Base-by-base conservation (phyloP, 257 asterid species). In the Sherardia arvensis region DNA sequence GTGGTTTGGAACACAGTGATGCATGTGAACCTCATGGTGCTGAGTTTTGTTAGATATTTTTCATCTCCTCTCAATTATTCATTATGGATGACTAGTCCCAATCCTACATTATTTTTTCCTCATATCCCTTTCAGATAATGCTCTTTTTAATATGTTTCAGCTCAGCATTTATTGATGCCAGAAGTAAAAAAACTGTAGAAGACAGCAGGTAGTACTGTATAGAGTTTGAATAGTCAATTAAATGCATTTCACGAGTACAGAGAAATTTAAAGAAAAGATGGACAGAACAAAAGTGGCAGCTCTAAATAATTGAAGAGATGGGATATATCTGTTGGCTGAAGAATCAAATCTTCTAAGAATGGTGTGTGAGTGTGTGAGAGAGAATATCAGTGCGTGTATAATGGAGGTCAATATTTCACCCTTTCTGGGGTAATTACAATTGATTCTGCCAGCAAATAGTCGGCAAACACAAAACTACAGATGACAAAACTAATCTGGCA, bases 281-380 rank as follows among this genome's bases (percentile, higher is more conserved):
- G 34, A 30, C 34, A 30, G 34, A 30, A 30, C 34, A 30, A 30
- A 30, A 9, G 48, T 64, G 62, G 69, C 51, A 60, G 36, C 60
- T 60, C 65, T 69, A 60, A n/a, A 65, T 69, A 53, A 74, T 69
- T 66, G 51, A 59, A 72, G 76, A 62, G 66, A 54, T 62, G 20
- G 59, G 66, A 7, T 53, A 8, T 47, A 40, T 25, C 60, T 70
- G 34, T 63, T 33, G 4, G 14, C 47, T 64, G 68, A 43, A 49
- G 68, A 62, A 40, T 62, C 38, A 40, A 40, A 62, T 62, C 18
- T 43, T 62, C 55, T 26, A 25, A 25, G 38, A 12, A 22, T 12
- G 54, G 54, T 61, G 28, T 8, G 28, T 59, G 18, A 4, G 47
- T 18, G 22, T 5, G 45, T n/a, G 64, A 62, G 53, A 5, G 38